Conservation (phyloP, 176 grass and related monocot species). For the Oryza longistaminata region DNA sequence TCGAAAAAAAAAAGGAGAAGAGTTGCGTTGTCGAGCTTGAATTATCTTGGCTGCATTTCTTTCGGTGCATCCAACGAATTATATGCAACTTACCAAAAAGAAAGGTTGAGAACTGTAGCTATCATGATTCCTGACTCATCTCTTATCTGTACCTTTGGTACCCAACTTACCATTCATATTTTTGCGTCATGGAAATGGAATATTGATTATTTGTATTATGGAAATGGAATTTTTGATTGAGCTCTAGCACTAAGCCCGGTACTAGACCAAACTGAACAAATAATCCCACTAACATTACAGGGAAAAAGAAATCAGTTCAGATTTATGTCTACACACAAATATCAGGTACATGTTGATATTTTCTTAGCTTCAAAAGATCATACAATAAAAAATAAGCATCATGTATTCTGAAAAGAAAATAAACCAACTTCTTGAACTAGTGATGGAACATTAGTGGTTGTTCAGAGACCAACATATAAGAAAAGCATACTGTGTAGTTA, state of each 20-base stretch:
- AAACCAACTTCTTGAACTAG: not conserved
- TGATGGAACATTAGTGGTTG: not conserved
- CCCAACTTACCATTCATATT: not conserved
- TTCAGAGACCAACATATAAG: not conserved
- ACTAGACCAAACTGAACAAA: not conserved
- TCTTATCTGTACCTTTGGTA: constrained; percentile 16
- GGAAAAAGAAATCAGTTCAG: not conserved
- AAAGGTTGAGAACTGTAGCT: not conserved
- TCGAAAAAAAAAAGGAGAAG: not conserved
- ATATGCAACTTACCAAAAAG: not conserved
- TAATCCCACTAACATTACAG: too few relatives aligned
- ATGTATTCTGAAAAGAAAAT: not conserved
- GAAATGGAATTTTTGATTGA: not conserved
- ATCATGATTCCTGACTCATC: constrained; percentile 32
- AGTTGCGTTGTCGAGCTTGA: not conserved
- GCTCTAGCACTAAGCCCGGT: not conserved
- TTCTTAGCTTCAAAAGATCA: not conserved
- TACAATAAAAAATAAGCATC: not conserved
- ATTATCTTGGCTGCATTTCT: constrained; percentile 9
- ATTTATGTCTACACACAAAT: not conserved
- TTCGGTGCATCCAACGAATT: constrained; percentile 4
- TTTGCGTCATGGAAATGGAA: not conserved
- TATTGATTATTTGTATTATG: too few relatives aligned
- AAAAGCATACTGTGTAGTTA: not conserved
- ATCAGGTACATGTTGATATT: not conserved